Evolutionary conservation across 2,329 filamentous ascomycete species (phyloP).

Genomic region (Talaromyces sp.): DNA sequence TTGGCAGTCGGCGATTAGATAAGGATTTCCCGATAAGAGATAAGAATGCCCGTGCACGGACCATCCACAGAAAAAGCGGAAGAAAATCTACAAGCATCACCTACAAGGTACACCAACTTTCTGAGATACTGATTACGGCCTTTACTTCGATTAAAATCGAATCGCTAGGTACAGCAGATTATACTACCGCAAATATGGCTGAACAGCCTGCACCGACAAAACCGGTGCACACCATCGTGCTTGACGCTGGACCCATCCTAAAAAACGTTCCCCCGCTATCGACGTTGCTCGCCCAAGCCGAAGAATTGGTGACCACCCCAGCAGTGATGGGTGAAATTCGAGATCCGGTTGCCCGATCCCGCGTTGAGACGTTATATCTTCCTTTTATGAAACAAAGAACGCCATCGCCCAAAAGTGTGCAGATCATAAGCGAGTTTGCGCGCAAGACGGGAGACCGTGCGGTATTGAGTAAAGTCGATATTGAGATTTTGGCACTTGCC

Average conservation of each 20-base stretch:
- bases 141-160: too few relatives aligned
- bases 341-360: constrained; percentile 73
- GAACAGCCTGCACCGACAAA: constrained; percentile 48
- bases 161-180: background rate
- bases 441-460: constrained; percentile 83
- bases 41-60: constrained; percentile 31
- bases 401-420: constrained; percentile 72
- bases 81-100: constrained; percentile 3
- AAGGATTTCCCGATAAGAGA: constrained; percentile 22
- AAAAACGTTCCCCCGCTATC: constrained; percentile 87
- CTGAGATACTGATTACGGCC: background rate
- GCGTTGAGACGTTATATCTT: constrained; percentile 77
- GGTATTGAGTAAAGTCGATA: constrained; percentile 83
- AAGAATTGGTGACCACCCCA: constrained; percentile 77
- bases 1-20: constrained; percentile 32
- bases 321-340: constrained; percentile 83
- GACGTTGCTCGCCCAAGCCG: constrained; percentile 72
- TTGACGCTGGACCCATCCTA: constrained; percentile 90
- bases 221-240: constrained; percentile 74
- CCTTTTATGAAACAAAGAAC: constrained; percentile 78
- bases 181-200: constrained; percentile 22
- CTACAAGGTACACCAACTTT: background rate
- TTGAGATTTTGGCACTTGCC: constrained; percentile 82
- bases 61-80: constrained; percentile 23
- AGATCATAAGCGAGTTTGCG: constrained; percentile 78